Conservation (phyloP, 805 yeast species). For the Metschnikowia hibisci region DNA sequence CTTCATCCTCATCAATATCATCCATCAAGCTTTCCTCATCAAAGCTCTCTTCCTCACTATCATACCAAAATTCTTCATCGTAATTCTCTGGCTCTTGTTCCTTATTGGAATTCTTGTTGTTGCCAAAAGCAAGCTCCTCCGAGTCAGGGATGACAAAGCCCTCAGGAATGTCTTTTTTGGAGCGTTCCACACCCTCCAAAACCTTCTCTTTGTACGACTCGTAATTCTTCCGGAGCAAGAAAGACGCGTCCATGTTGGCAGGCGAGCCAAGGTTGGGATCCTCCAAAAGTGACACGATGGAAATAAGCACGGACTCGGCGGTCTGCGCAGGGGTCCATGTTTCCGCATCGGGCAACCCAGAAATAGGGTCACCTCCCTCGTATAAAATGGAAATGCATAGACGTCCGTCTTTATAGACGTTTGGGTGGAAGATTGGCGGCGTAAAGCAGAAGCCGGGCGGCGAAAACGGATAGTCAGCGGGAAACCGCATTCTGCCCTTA, state of each 20-base stretch:
- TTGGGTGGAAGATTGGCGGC: slow-evolving; percentile 92
- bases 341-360: slow-evolving; percentile 89
- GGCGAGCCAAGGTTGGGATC: slow-evolving; percentile 94
- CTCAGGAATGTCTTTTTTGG: slow-evolving; percentile 80
- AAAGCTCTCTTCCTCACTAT: slow-evolving; percentile 45
- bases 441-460: slow-evolving; percentile 93
- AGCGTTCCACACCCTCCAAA: slow-evolving; percentile 74
- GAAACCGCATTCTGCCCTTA: slow-evolving; percentile 92
- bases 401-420: slow-evolving; percentile 89
- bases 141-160: slow-evolving; percentile 80
- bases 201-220: slow-evolving; percentile 74
- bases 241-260: slow-evolving; percentile 94
- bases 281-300: slow-evolving; percentile 84
- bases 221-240: slow-evolving; percentile 78
- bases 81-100: slow-evolving; percentile 53
- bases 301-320: slow-evolving; percentile 84
- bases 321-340: slow-evolving; percentile 94
- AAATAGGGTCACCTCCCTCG: slow-evolving; percentile 83
- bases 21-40: slow-evolving; percentile 48
- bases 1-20: slow-evolving; percentile 50
- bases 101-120: slow-evolving; percentile 30
- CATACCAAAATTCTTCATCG: slow-evolving; percentile 85
- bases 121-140: slow-evolving; percentile 44
- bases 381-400: slow-evolving; percentile 91
- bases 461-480: slow-evolving; percentile 82